Conservation (phyloP, 2,329 filamentous ascomycete species). For the Ascochyta viciae-villosae region DNA sequence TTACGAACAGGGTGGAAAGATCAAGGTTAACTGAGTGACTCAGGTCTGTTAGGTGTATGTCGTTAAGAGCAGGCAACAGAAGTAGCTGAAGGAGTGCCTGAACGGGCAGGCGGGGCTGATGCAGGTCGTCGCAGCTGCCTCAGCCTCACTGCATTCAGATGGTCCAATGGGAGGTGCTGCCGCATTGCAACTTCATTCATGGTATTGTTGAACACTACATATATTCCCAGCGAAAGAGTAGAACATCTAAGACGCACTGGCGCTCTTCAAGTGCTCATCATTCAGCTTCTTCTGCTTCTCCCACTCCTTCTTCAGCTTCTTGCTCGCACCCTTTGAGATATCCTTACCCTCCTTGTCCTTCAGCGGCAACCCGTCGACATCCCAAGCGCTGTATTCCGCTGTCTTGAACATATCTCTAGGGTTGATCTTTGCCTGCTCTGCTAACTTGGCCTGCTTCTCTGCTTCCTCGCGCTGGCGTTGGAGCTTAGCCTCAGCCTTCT, state of each 20-base stretch:
- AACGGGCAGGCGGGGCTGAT: not conserved
- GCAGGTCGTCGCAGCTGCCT: not conserved
- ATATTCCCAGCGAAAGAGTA: not conserved
- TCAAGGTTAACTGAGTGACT: too few species aligned
- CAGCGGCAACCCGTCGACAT: conserved; percentile 79
- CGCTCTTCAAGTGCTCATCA: conserved; percentile 55
- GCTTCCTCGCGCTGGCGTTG: conserved; percentile 67
- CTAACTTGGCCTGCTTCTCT: conserved; percentile 61
- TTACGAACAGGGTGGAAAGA: too few species aligned
- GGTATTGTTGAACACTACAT: not conserved
- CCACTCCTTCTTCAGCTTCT: conserved; percentile 90
- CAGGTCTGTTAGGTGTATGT: too few species aligned
- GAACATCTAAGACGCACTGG: not conserved
- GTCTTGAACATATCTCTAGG: conserved; percentile 66
- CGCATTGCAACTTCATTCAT: not conserved
- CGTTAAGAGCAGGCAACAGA: too few species aligned
- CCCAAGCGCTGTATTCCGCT: conserved; percentile 76
- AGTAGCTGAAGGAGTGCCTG: too few species aligned
- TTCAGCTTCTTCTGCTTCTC: conserved; percentile 87
- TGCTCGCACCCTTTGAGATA: conserved; percentile 77
- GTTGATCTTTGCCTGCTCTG: conserved; percentile 64
- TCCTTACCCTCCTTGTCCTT: conserved; percentile 80
- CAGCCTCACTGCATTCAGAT: not conserved
- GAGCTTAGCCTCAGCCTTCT: conserved; percentile 54
- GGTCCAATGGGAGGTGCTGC: too few species aligned